Evolutionary conservation across 306 rosid species (phyloP).

Genomic region (Quercus ilex): DNA sequence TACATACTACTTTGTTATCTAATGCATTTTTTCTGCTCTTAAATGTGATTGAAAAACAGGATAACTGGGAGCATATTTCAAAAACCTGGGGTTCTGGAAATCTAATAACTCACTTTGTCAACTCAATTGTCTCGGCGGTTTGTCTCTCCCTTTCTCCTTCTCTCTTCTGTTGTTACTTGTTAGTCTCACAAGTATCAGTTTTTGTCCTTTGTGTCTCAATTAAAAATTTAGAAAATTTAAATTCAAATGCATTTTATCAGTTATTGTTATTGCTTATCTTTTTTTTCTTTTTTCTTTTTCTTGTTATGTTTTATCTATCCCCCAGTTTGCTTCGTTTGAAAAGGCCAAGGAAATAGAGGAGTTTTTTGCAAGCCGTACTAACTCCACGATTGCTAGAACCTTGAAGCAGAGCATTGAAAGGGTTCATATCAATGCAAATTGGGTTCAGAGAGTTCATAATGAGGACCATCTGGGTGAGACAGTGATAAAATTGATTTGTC

Average conservation of each 20-base stretch:
- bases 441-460: conserved; percentile 59
- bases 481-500: too few species aligned
- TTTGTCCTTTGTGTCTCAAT: background rate
- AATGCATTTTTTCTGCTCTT: background rate
- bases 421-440: conserved; percentile 65
- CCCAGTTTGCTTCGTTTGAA: conserved; percentile 82
- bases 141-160: conserved; percentile 20
- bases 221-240: background rate
- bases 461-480: conserved; percentile 36
- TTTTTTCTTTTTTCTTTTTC: background rate
- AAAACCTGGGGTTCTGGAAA: conserved; percentile 75
- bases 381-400: conserved; percentile 61
- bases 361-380: conserved; percentile 54
- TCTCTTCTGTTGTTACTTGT: background rate
- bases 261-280: background rate
- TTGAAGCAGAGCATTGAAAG: conserved; percentile 88
- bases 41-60: conserved; percentile 35
- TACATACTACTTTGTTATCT: background rate
- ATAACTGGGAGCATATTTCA: conserved; percentile 58
- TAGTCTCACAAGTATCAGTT: background rate
- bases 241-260: background rate
- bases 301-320: background rate
- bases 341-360: conserved; percentile 79
- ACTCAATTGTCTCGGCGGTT: conserved; percentile 72
- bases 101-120: conserved; percentile 69